These are phyloP conservation scores for Tolypocladium nubicola DNA, from an alignment of 2,329 filamentous ascomycete genomes.

Conservation along the genomic window DNA sequence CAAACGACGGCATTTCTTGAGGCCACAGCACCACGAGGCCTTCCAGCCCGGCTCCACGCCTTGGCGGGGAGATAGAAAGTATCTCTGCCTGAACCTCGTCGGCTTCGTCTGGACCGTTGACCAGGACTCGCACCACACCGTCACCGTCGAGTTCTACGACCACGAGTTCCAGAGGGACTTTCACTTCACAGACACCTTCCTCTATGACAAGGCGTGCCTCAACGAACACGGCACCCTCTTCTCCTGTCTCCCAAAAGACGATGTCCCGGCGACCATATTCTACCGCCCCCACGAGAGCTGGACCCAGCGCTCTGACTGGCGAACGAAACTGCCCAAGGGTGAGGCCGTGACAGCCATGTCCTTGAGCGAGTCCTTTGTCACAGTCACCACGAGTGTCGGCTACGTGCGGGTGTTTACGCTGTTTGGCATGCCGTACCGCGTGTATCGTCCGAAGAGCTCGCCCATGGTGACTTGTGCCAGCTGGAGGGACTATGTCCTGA, in stretches of 20 bases:
- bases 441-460: slow-evolving; percentile 84
- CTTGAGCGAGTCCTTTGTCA: slow-evolving; percentile 81
- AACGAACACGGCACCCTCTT: slow-evolving; percentile 79
- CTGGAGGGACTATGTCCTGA: slow-evolving; percentile 94
- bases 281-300: slow-evolving; percentile 96
- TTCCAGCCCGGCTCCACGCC: slow-evolving; percentile 94
- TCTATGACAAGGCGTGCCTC: slow-evolving; percentile 93
- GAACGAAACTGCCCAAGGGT: slow-evolving; percentile 75
- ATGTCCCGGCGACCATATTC: slow-evolving; percentile 69
- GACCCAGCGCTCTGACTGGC: slow-evolving; percentile 86
- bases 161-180: slow-evolving; percentile 86
- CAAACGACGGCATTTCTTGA: slow-evolving; percentile 38
- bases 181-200: slow-evolving; percentile 92
- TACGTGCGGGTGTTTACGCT: slow-evolving; percentile 91
- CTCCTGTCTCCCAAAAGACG: slow-evolving; percentile 61
- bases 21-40: slow-evolving; percentile 65
- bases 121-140: slow-evolving; percentile 84
- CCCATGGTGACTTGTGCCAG: slow-evolving; percentile 89
- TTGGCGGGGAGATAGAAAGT: slow-evolving; percentile 89
- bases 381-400: slow-evolving; percentile 74
- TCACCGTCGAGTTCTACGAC: slow-evolving; percentile 97
- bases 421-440: slow-evolving; percentile 78
- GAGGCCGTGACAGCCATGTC: slow-evolving; percentile 83
- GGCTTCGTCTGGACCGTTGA: slow-evolving; percentile 97
- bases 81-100: slow-evolving; percentile 85